Conservation (phyloP, 1,284 basidiomycete genomes). For the Neotropicomus parvogracilis region DNA sequence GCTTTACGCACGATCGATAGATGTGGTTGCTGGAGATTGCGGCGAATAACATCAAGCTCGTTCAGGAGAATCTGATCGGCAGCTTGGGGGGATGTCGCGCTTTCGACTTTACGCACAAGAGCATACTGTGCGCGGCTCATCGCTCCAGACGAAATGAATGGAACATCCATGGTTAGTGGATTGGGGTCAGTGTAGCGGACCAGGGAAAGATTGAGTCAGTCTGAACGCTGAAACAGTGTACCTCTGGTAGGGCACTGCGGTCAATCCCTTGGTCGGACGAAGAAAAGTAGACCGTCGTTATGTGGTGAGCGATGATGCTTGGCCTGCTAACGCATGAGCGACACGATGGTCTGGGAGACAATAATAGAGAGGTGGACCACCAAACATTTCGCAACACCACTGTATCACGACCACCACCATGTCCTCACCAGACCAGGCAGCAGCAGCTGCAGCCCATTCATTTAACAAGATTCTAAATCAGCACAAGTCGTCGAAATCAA, state of each 20-base stretch:
- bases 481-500: conserved; percentile 61
- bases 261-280: background rate
- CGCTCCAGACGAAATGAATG: conserved; percentile 72
- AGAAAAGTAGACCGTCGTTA: background rate
- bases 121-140: conserved; percentile 68
- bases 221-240: conserved; percentile 12
- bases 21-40: conserved; percentile 44
- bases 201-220: background rate
- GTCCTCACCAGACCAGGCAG: conserved; percentile 27
- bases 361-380: background rate
- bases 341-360: no score
- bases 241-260: conserved; percentile 19
- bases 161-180: conserved; percentile 55
- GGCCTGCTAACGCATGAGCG: conserved; percentile 1
- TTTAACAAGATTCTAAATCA: conserved; percentile 76
- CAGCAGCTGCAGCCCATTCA: conserved; percentile 55
- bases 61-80: conserved; percentile 55
- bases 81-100: conserved; percentile 47
- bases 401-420: conserved; percentile 15
- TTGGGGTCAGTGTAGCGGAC: background rate
- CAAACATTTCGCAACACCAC: conserved; percentile 8
- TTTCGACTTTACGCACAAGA: conserved; percentile 67
- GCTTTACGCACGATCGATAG: conserved; percentile 48
- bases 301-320: background rate
- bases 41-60: conserved; percentile 56